Evolutionary conservation across 768 basidiomycete genomes (phyloP), one percentile per base, ranked within the genome.

Genomic region (Russula griseocarnosa): DNA sequence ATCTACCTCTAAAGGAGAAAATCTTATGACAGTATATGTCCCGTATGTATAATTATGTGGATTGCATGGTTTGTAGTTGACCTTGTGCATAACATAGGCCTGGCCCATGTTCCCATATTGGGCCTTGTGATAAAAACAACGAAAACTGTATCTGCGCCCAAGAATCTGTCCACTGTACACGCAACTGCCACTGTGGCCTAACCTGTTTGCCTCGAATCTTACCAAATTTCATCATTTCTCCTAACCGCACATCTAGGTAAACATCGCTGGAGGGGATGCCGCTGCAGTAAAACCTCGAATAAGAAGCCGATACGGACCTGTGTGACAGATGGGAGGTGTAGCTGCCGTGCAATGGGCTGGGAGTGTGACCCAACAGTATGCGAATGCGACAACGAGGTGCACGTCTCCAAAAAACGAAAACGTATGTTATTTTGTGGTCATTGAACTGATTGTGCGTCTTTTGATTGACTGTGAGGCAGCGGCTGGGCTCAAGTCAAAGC

Each of bases 291-390:
- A 47, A 5, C 4, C 16, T 1, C 7, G 0, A 1, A 5, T 5
- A 70, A 3, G 63, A 53, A 13, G 9, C 0, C 22, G 13, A 32
- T 14, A 5, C 55, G 70, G 67, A 22, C 83, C 77, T 73, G 71
- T 73, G 3, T 66, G 70, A 16, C 49, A 20, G 73, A 5, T 5
- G 36, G 36, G 9, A 34, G 73, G 5, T 90, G 88, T 67, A 78
- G 80, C 10, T 91, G 88, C 69, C 76, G 73, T 55, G 72, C 68
- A 24, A 74, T 78, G 0, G 69, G 74, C 10, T 77, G 83, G 40
- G 89, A 90, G 71, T 91, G 89, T 63, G 86, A 89, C 71, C n/a
- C 87, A 3, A 83, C 84, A 40, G 62, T 88, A 10, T 91, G 89
- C 65, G 7, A 68, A 13, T 74, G 74, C 14, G 87, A 87, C 69